phyloP scores from a whole-genome alignment of 345 rosid genomes.

The Arabidopsis suecica region DNA sequence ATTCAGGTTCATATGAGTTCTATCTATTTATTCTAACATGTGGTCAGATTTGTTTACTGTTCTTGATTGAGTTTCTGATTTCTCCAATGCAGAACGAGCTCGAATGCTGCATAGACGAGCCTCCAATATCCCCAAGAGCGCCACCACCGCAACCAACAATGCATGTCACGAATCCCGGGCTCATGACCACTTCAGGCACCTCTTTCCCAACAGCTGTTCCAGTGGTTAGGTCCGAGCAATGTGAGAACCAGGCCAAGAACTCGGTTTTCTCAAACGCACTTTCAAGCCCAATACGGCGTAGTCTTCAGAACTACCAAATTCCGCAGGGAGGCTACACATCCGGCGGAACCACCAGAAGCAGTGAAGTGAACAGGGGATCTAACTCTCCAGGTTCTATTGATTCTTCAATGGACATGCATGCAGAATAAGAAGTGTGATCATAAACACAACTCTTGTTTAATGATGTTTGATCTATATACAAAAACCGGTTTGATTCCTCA shows the following conservation, averaged over 20 bases:
- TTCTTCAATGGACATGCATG: conserved; percentile 90
- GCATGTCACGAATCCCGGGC: conserved; percentile 52
- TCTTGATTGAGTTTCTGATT: conserved; percentile 32
- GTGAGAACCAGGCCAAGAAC: conserved; percentile 77
- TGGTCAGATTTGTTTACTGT: not conserved
- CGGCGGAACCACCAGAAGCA: conserved; percentile 58
- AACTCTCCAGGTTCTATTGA: conserved; percentile 72
- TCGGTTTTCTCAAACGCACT: conserved; percentile 83
- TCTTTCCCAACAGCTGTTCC: conserved; percentile 56
- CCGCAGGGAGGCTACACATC: conserved; percentile 70
- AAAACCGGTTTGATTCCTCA: conserved; percentile 30
- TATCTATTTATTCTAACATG: not conserved
- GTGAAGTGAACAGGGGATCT: conserved; percentile 58
- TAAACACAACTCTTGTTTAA: conserved; percentile 18
- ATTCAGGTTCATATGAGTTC: conserved; percentile 63
- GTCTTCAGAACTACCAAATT: conserved; percentile 75
- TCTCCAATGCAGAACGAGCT: conserved; percentile 55
- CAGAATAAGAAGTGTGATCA: conserved; percentile 50
- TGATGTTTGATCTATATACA: conserved; percentile 41
- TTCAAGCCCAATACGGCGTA: conserved; percentile 73
- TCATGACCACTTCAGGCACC: conserved; percentile 62
- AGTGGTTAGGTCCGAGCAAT: conserved; percentile 60
- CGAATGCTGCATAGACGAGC: conserved; percentile 59
- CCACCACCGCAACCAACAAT: conserved; percentile 52
- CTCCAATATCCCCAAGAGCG: conserved; percentile 69